Percentiles rank a stretch among this genome's conserved stretches.
phyloP scores from a whole-genome alignment of 768 basidiomycete species.

The Termitomyces sp. region DNA sequence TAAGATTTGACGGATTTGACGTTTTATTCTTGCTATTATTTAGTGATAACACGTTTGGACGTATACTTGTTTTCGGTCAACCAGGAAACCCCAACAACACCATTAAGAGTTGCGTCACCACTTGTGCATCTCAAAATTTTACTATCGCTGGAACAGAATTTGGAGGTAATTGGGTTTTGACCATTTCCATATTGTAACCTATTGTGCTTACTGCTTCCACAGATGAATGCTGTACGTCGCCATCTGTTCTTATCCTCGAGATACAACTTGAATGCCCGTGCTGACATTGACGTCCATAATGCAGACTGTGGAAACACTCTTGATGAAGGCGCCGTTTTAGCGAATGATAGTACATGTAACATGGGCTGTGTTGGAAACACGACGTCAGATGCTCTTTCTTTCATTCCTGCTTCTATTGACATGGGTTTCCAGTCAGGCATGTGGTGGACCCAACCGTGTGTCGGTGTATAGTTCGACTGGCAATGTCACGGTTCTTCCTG shows the following conservation, averaged over 20 bases:
- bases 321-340: conserved; percentile 51
- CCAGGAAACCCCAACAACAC: conserved; percentile 36
- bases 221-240: conserved; percentile 41
- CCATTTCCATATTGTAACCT: not conserved
- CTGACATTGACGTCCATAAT: not conserved
- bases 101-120: conserved; percentile 54
- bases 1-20: not conserved
- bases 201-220: not conserved
- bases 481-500: conserved; percentile 48
- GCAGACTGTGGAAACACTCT: conserved; percentile 69
- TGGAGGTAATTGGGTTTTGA: conserved; percentile 31
- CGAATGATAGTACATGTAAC: conserved; percentile 50
- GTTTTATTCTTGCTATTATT: not conserved
- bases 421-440: conserved; percentile 43
- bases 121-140: conserved; percentile 52
- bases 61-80: conserved; percentile 36
- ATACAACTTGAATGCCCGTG: not conserved
- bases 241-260: not conserved
- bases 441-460: conserved; percentile 69
- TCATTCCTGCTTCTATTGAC: conserved; percentile 4
- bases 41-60: conserved; percentile 58
- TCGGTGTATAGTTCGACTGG: conserved; percentile 59
- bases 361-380: conserved; percentile 72
- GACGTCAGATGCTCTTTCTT: conserved; percentile 34
- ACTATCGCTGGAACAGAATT: conserved; percentile 71